Conservation (phyloP, 495 filamentous ascomycete genomes). For the Diplogelasinospora grovesii region DNA sequence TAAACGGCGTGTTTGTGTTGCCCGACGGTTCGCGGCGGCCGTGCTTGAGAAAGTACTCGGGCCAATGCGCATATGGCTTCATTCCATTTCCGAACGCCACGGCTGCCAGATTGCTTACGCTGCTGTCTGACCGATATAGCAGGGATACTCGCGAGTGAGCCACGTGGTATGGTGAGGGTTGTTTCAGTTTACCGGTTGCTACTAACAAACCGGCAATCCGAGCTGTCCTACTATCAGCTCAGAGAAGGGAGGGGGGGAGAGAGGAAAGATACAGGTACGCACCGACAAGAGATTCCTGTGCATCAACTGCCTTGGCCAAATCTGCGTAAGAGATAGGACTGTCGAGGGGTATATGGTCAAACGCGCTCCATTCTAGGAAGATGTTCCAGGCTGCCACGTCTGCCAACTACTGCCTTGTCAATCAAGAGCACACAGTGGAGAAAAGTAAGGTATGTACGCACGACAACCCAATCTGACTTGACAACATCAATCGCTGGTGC, state of each 20-base stretch:
- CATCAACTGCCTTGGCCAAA: conserved; percentile 16
- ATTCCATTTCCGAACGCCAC: conserved; percentile 23
- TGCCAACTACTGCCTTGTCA: conserved; percentile 6
- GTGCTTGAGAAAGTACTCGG: conserved; percentile 19
- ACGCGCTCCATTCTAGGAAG: conserved; percentile 26
- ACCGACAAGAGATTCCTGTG: conserved; percentile 22
- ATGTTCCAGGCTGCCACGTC: conserved; percentile 19
- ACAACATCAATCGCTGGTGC: conserved; percentile 13
- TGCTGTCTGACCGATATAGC: conserved; percentile 13
- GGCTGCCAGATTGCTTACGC: conserved; percentile 10
- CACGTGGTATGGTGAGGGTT: conserved; percentile 11
- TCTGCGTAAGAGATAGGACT: conserved; percentile 19
- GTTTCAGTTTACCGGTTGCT: conserved; percentile 10
- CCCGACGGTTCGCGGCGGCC: conserved; percentile 15
- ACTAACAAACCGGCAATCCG: conserved; percentile 18
- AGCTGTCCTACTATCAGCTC: conserved; percentile 2
- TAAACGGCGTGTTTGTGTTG: conserved; percentile 18
- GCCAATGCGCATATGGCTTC: conserved; percentile 19
- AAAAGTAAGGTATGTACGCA: conserved; percentile 4
- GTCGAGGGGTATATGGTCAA: conserved; percentile 24
- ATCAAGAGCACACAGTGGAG: background rate
- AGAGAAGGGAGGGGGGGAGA: background rate
- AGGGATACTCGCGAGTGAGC: conserved; percentile 19
- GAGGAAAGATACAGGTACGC: no score
- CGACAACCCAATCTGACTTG: conserved; percentile 20